Conservation (phyloP, 2,329 filamentous ascomycete species). For the Cadophora sp. region DNA sequence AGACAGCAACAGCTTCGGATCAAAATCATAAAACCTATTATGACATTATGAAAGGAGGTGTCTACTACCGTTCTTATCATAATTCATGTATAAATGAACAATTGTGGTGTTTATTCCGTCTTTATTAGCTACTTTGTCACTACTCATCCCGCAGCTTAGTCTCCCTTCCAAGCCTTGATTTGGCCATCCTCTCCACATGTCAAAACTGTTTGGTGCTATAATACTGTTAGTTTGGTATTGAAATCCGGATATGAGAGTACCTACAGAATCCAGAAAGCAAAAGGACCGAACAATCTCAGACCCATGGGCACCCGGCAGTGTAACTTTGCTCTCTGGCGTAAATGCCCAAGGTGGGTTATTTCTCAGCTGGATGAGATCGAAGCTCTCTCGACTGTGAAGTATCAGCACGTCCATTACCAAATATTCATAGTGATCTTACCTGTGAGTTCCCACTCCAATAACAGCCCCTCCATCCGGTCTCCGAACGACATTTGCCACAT, state of each 20-base stretch:
- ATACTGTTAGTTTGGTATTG: slow-evolving; percentile 18
- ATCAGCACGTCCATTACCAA: slow-evolving; percentile 23
- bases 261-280: slow-evolving; percentile 65
- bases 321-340: slow-evolving; percentile 61
- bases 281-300: slow-evolving; percentile 69
- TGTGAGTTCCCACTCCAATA: slow-evolving; percentile 70
- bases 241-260: slow-evolving; percentile 21
- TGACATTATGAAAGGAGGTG: neutral
- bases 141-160: slow-evolving; percentile 24
- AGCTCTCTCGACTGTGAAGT: slow-evolving; percentile 56
- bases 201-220: slow-evolving; percentile 45
- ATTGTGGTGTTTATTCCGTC: neutral
- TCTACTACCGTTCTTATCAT: too few species aligned
- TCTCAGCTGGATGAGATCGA: slow-evolving; percentile 66
- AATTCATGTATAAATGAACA: too few species aligned
- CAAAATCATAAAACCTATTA: neutral
- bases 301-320: slow-evolving; percentile 67
- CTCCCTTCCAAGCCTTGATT: slow-evolving; percentile 48
- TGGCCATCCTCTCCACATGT: slow-evolving; percentile 51
- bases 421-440: slow-evolving; percentile 55
- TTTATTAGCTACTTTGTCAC: neutral
- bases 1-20: neutral
- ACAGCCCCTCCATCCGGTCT: slow-evolving; percentile 67
- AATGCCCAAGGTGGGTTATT: slow-evolving; percentile 61
- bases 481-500: slow-evolving; percentile 71